phyloP scores from a whole-genome alignment of 1,139 yeast species.

The Pichia sp. region DNA sequence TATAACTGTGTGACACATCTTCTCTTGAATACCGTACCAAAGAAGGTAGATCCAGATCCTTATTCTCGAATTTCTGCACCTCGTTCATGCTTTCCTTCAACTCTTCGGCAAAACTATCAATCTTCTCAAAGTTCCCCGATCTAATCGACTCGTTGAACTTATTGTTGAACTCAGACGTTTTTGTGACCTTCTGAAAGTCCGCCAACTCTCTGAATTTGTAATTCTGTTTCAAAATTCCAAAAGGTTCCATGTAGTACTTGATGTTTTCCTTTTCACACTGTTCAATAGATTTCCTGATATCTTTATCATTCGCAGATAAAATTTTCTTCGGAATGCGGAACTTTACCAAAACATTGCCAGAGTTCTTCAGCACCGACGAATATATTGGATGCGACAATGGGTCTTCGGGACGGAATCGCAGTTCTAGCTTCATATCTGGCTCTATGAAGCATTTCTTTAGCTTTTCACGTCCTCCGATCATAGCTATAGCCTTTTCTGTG shows the following conservation, averaged over 20 bases:
- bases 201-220: constrained; percentile 81
- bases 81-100: constrained; percentile 37
- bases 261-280: constrained; percentile 28
- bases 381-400: constrained; percentile 79
- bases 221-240: constrained; percentile 65
- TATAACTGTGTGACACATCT: constrained; percentile 71
- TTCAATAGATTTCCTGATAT: constrained; percentile 50
- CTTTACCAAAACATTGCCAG: constrained; percentile 66
- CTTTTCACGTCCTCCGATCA: constrained; percentile 72
- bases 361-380: constrained; percentile 40
- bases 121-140: constrained; percentile 37
- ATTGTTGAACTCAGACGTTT: constrained; percentile 47
- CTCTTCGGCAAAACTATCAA: constrained; percentile 42
- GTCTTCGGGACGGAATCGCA: constrained; percentile 59
- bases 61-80: constrained; percentile 32
- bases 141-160: constrained; percentile 40
- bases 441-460: constrained; percentile 37
- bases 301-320: constrained; percentile 43
- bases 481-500: constrained; percentile 55
- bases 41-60: constrained; percentile 70
- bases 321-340: constrained; percentile 64
- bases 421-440: constrained; percentile 43
- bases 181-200: constrained; percentile 76
- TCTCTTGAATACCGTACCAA: constrained; percentile 81
- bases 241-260: constrained; percentile 49